phyloP scores from a whole-genome alignment of 179 eudicot genomes.

The Pouteria campechiana region DNA sequence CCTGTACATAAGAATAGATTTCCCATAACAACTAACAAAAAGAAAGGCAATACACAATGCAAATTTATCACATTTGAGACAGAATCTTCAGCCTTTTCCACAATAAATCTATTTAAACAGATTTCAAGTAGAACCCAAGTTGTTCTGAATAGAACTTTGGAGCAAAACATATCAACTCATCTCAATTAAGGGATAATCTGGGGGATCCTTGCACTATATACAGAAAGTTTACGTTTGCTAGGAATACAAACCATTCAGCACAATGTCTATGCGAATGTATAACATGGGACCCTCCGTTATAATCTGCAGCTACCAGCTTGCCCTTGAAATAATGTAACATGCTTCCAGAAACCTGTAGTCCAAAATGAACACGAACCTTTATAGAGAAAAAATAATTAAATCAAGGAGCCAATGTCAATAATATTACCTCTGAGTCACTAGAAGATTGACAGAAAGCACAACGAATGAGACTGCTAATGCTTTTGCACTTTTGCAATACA shows the following conservation, averaged over 20 bases:
- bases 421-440: conserved; percentile 57
- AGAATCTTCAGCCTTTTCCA: too few relatives aligned
- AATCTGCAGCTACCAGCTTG: conserved; percentile 41
- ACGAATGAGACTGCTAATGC: conserved; percentile 6
- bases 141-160: too few relatives aligned
- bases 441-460: conserved; percentile 79
- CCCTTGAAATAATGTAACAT: conserved; percentile 66
- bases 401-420: neutral
- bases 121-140: too few relatives aligned
- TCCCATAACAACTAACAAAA: neutral
- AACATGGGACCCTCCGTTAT: conserved; percentile 28
- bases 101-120: too few relatives aligned
- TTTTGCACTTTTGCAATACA: conserved; percentile 39
- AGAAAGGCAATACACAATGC: too few relatives aligned
- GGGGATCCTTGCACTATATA: too few relatives aligned
- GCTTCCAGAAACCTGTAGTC: conserved; percentile 58
- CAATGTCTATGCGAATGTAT: conserved; percentile 72
- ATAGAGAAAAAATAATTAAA: neutral
- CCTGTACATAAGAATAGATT: conserved; percentile 28
- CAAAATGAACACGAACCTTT: neutral
- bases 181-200: too few relatives aligned
- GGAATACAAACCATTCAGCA: conserved; percentile 59
- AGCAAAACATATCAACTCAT: too few relatives aligned
- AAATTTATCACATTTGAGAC: too few relatives aligned
- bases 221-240: neutral